Conservation (phyloP, 2,329 filamentous ascomycete species). For the Aureobasidium sp. region DNA sequence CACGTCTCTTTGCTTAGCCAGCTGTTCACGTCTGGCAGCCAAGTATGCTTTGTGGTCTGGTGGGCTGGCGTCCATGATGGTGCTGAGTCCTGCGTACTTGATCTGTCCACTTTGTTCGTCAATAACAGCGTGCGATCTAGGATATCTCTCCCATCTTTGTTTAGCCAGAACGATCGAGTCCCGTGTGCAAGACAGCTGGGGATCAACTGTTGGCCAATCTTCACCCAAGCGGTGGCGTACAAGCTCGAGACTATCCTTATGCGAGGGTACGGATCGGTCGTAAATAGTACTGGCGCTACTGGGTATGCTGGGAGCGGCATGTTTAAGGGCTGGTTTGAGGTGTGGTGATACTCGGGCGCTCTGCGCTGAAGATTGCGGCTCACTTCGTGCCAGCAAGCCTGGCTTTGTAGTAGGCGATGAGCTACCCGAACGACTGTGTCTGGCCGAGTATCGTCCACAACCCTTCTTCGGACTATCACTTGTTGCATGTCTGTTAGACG, state of each 20-base stretch:
- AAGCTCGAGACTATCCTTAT: constrained; percentile 25
- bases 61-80: constrained; percentile 23
- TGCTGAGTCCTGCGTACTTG: constrained; percentile 19
- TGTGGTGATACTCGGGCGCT: neutral
- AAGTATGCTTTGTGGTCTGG: constrained; percentile 13
- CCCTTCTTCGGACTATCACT: neutral
- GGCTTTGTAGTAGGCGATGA: neutral
- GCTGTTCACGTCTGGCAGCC: neutral
- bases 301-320: constrained; percentile 8
- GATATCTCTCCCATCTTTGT: constrained; percentile 19
- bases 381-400: neutral
- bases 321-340: neutral
- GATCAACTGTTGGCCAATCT: constrained; percentile 14
- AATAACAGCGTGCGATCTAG: constrained; percentile 1
- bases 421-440: neutral
- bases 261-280: constrained; percentile 17
- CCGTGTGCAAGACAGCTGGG: constrained; percentile 16
- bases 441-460: neutral
- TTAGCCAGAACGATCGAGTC: constrained; percentile 24
- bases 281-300: constrained; percentile 17
- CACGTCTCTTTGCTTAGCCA: neutral
- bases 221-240: constrained; percentile 17
- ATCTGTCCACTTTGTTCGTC: constrained; percentile 9
- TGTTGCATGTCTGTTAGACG: neutral
- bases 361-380: neutral